A percentile compares a stretch with the other conserved stretches of the same genome.
Evolutionary conservation across 108 stramenopile species (phyloP).

Genomic region (Skeletonema menzelii): DNA sequence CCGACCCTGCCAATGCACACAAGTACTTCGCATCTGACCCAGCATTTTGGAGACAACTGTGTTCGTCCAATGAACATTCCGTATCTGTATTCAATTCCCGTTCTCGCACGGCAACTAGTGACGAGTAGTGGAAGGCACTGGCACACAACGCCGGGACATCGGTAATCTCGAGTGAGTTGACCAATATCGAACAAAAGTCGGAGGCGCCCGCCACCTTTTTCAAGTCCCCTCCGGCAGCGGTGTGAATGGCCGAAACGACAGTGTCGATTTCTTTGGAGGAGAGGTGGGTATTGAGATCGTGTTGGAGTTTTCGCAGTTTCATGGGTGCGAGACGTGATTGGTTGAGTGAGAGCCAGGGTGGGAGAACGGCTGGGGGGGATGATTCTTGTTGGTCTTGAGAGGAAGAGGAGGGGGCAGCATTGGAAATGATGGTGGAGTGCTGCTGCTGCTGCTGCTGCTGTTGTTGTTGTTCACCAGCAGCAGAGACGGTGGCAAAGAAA

Average conservation of each 20-base stretch:
- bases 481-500: background rate
- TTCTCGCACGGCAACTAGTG: constrained; percentile 52
- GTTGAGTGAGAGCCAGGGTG: constrained; percentile 38
- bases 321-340: constrained; percentile 12
- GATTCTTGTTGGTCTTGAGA: background rate
- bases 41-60: constrained; percentile 8
- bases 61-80: constrained; percentile 18
- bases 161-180: constrained; percentile 77
- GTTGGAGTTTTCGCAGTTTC: constrained; percentile 25
- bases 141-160: constrained; percentile 67
- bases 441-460: too few species aligned
- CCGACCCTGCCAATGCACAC: constrained; percentile 40
- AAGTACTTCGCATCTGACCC: constrained; percentile 30
- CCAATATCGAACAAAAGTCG: constrained; percentile 70
- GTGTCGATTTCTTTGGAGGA: constrained; percentile 28
- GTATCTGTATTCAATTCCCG: background rate
- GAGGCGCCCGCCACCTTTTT: constrained; percentile 72
- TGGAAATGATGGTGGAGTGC: background rate
- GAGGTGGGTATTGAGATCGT: constrained; percentile 24
- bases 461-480: background rate
- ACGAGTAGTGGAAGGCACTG: constrained; percentile 69
- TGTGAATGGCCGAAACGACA: constrained; percentile 62
- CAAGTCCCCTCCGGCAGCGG: constrained; percentile 49
- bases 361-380: background rate
- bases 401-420: background rate